Evolutionary conservation across 768 basidiomycete species (phyloP), one percentile per base, ranked within the genome.

Genomic region (Mycena leptocephala): DNA sequence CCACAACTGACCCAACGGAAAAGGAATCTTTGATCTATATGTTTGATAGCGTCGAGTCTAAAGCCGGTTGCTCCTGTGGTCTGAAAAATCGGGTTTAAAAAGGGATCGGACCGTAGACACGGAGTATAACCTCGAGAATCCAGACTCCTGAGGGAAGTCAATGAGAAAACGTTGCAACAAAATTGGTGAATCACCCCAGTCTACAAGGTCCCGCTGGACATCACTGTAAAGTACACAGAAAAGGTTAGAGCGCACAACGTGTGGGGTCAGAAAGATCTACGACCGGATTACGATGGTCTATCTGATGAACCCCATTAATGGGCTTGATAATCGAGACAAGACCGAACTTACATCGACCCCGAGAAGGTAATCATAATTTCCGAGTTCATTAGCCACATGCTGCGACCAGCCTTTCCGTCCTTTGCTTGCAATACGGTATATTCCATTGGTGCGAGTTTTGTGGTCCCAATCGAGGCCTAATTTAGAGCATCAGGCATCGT

Each of bases 11-110:
- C 96, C 85, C 95, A 96, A 41, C 90, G 87, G 3, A 90, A 80
- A n/a, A 95, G 84, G 79, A 96, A 96, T 28, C 86, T 85, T 71
- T 89, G 86, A 83, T 97, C 95, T 63, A 95, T 93, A 78, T 98
- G 97, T 82, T 98, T 98, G 78, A 97, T 95, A 22, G 97, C 97
- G 81, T 98, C 97, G 33, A 98, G 88, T 62, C 96, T 90, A 83
- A 97, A 96, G 16, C 97, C 97, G 37, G 85, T 84, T 14, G 91
- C 93, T 10, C 90, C 91, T 3, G 93, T 95, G 1, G 90, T 93
- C 95, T 96, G 66, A 26, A 35, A 67, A 24, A 16, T 69, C 59
- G 28, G 14, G 32, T n/a, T 63, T n/a, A 5, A 51, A 48, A 26
- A 74, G 59, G 61, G 55, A 10, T 32, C 46, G 28, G 61, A 64